phyloP scores from a whole-genome alignment of 2,329 filamentous ascomycete genomes.

The Ophiostoma sp. region DNA sequence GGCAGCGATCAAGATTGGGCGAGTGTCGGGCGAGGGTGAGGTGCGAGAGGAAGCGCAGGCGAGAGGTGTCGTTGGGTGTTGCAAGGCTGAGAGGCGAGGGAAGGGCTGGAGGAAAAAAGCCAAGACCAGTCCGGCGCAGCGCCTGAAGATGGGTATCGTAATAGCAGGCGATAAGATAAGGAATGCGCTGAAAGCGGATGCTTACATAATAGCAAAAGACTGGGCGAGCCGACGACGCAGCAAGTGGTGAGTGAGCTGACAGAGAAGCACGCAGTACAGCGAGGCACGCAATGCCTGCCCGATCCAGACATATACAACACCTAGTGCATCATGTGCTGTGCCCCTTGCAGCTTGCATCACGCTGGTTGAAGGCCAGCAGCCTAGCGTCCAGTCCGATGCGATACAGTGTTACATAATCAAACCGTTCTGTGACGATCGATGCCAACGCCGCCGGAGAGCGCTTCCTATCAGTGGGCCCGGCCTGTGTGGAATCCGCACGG shows the following conservation, averaged over 20 bases:
- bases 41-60: background rate
- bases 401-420: conserved; percentile 4
- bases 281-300: background rate
- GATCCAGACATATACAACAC: conserved; percentile 3
- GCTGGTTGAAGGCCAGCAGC: background rate
- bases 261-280: background rate
- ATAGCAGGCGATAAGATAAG: conserved; percentile 5
- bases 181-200: background rate
- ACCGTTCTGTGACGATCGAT: conserved; percentile 1
- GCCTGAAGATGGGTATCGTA: background rate
- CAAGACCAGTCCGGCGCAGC: background rate
- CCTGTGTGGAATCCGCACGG: background rate
- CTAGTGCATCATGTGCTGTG: background rate
- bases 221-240: no score
- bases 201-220: background rate
- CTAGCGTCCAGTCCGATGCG: background rate
- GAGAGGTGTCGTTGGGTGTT: background rate
- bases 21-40: no score
- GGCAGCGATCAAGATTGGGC: background rate
- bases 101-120: background rate
- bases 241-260: background rate
- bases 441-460: background rate
- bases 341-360: conserved; percentile 10
- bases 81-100: conserved; percentile 4
- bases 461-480: background rate